A percentile compares a stretch with the other conserved stretches of the same genome.
phyloP scores from a whole-genome alignment of 768 basidiomycete genomes.

The Pisolithus microcarpus region DNA sequence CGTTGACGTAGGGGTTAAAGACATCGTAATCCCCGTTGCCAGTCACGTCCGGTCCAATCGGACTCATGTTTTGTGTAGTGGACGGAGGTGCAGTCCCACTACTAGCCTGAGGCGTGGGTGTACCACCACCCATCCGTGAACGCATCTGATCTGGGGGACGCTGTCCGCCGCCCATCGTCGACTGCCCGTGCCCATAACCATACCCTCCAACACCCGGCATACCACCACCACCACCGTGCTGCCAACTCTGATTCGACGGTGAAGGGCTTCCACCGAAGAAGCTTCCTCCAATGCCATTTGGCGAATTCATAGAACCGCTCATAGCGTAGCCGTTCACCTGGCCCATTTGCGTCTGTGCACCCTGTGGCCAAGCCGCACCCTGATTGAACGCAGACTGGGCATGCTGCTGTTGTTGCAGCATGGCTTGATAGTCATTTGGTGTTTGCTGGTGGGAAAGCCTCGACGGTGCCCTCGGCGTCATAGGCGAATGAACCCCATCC shows the following conservation, averaged over 20 bases:
- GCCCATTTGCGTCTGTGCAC: constrained; percentile 47
- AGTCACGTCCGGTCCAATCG: constrained; percentile 34
- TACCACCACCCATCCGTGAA: constrained; percentile 38
- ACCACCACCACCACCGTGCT: constrained; percentile 17
- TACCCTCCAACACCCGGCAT: constrained; percentile 21
- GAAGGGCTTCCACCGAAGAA: constrained; percentile 22
- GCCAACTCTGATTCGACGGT: constrained; percentile 23
- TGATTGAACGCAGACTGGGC: constrained; percentile 26
- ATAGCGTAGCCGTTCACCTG: constrained; percentile 28
- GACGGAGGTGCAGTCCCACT: background rate
- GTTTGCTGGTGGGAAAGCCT: constrained; percentile 36
- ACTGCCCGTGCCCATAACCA: constrained; percentile 25
- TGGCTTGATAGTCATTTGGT: constrained; percentile 33
- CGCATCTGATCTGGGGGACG: constrained; percentile 26
- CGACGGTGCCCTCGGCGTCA: constrained; percentile 32
- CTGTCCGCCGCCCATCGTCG: constrained; percentile 17
- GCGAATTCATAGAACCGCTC: constrained; percentile 24
- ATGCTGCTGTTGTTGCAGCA: constrained; percentile 32
- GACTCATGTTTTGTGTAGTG: constrained; percentile 31
- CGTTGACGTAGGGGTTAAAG: constrained; percentile 54
- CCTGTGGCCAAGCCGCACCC: constrained; percentile 42
- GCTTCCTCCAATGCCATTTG: constrained; percentile 24
- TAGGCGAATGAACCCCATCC: constrained; percentile 44
- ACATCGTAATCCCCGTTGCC: constrained; percentile 47
- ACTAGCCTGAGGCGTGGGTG: constrained; percentile 33